Base-by-base conservation (phyloP, 352 stramenopile species). In the Phytophthora pinifolia region DNA sequence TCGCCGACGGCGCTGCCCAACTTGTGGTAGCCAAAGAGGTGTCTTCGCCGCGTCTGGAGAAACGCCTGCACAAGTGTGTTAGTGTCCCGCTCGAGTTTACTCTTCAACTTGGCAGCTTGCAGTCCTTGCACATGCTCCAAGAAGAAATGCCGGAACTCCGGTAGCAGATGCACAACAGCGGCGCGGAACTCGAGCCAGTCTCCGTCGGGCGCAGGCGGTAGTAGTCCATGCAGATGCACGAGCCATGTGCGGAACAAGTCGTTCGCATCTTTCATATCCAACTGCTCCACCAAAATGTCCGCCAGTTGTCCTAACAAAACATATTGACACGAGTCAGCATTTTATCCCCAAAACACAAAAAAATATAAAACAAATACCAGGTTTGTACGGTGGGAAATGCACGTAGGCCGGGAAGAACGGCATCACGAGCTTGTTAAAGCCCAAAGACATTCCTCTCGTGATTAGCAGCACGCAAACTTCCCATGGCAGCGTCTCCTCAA, bases 21-120 rank as follows among this genome's bases (percentile, higher is more conserved):
- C 47, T 75, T 84, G 55, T 89, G 73, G 47, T 86, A 86, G 8
- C 74, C 76, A 35, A 92, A 89, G 7, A 89, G 59, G 41, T 92
- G 71, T 9, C 62, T 62, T 33, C 81, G 71, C 2, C 79, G 72
- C 17, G 71, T 70, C 48, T 75, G 65, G 9, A 87, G 60, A 13
- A 90, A 78, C 4, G 30, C n/a, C 2, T 68, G 37, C 10, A 84
- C 72, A 13, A 62, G 48, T 1, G 49, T 31, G 29, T 70, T 76
- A 1, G 80, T 80, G 25, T 63, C 61, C 8, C 55, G 64, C 53
- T 72, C 60, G 14, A 79, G 54, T 38, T 70, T 71, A 20, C 46
- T 74, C 27, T 76, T 71, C 34, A 65, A 33, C 17, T 42, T 62
- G 0, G 52, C 45, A 0, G 46, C 49, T 43, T 67, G 29, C 18